Evolutionary conservation across 176 grass and related monocot species (phyloP).

Genomic region (Zizania latifolia): DNA sequence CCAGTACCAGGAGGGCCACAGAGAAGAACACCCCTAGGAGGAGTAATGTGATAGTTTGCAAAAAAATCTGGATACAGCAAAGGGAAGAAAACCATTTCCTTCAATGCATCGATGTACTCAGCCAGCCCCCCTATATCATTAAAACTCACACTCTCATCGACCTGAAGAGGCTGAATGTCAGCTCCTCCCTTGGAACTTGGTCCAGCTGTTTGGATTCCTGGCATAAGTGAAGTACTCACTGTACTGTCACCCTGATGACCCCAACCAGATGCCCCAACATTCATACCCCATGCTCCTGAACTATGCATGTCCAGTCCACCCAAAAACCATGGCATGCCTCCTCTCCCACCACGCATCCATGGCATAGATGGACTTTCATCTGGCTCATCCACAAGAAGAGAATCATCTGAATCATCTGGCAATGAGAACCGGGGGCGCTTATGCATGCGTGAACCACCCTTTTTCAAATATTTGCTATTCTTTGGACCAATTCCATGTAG

Average conservation of each 20-base stretch:
- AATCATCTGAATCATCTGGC: conserved; percentile 98
- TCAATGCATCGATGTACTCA: conserved; percentile 90
- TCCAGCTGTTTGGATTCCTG: conserved; percentile 89
- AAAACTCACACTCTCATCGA: conserved; percentile 92
- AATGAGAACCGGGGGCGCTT: conserved; percentile 65
- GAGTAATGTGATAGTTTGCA: conserved; percentile 96
- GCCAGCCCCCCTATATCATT: conserved; percentile 94
- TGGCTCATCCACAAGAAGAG: conserved; percentile 93
- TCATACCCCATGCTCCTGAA: conserved; percentile 80
- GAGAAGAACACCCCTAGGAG: conserved; percentile 93
- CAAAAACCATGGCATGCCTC: conserved; percentile 72
- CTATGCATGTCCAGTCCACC: conserved; percentile 90
- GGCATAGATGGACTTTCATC: conserved; percentile 74
- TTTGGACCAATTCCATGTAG: conserved; percentile 78
- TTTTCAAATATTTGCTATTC: conserved; percentile 78
- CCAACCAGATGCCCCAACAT: conserved; percentile 94
- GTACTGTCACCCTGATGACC: conserved; percentile 70
- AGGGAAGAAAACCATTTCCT: conserved; percentile 99
- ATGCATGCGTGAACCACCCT: conserved; percentile 83
- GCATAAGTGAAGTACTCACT: conserved; percentile 40
- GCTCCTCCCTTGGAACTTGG: conserved; percentile 99
- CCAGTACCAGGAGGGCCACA: conserved; percentile 98
- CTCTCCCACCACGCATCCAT: conserved; percentile 69
- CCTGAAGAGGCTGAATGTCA: conserved; percentile 93
- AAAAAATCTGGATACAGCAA: conserved; percentile 98